These are phyloP conservation scores for Elaeis guineensis DNA, from an alignment of 176 grass and related monocot genomes.

Conservation along the genomic window DNA sequence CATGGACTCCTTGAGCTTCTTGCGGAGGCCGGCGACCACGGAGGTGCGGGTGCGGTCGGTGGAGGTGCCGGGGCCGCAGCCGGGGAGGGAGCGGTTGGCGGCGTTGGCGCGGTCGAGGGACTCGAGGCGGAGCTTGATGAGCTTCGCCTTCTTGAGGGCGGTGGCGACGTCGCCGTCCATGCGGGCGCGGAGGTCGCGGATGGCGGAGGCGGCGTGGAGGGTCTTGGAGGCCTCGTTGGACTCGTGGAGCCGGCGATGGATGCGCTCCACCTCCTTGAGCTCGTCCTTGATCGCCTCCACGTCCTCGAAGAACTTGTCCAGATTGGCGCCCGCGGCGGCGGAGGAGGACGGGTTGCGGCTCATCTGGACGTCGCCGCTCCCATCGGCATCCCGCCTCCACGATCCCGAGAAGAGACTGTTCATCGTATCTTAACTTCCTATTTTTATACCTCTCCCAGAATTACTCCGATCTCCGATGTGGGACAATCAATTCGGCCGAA, in stretches of 20 bases:
- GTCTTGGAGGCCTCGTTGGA: conserved; percentile 65
- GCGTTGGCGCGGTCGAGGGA: conserved; percentile 92
- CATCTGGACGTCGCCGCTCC: conserved; percentile 49
- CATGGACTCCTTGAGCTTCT: conserved; percentile 84
- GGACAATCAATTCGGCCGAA: too few species aligned
- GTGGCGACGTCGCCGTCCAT: conserved; percentile 63
- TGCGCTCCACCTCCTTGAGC: conserved; percentile 61
- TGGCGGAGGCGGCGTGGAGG: conserved; percentile 65
- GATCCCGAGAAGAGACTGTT: conserved; percentile 3
- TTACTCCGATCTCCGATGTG: too few species aligned
- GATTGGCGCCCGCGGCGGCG: conserved; percentile 42
- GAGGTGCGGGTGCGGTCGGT: conserved; percentile 77
- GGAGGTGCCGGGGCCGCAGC: conserved; percentile 40
- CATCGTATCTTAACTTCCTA: not conserved
- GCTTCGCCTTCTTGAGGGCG: conserved; percentile 89
- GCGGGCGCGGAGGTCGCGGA: conserved; percentile 50
- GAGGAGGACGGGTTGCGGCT: conserved; percentile 1
- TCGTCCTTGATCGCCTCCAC: conserved; percentile 95
- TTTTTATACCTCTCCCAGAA: too few species aligned
- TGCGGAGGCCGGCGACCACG: conserved; percentile 67
- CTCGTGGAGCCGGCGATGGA: conserved; percentile 69
- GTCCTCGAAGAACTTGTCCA: conserved; percentile 84
- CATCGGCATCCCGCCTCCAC: not conserved
- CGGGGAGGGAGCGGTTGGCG: conserved; percentile 64
- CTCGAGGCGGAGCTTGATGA: conserved; percentile 81